Conservation (phyloP, 2,329 filamentous ascomycete genomes). For the Calonectria leucothoes region DNA sequence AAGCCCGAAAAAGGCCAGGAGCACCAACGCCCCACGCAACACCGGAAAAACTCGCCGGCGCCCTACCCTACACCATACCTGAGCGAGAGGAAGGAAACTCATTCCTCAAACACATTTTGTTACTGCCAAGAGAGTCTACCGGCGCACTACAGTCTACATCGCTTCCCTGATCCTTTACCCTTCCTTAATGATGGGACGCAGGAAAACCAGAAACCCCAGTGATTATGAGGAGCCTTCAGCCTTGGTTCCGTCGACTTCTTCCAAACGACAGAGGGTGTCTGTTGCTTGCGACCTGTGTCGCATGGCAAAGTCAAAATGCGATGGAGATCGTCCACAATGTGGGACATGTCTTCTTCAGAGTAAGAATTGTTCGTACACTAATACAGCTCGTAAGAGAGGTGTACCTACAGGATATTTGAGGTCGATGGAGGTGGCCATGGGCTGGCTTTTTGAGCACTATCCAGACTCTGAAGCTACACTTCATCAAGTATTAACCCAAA, state of each 20-base stretch:
- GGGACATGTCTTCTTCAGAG: background rate
- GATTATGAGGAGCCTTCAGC: background rate
- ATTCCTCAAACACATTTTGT: no score
- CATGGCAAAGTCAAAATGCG: background rate
- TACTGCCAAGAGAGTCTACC: background rate
- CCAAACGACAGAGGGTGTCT: slow-evolving; percentile 1
- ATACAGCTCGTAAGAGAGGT: background rate
- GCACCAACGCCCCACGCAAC: no score
- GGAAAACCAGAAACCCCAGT: background rate
- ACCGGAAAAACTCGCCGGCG: no score
- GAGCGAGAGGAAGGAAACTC: no score
- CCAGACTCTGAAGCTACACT: background rate
- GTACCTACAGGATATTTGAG: background rate
- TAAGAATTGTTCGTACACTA: background rate
- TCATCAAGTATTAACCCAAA: background rate
- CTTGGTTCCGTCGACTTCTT: background rate
- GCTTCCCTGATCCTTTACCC: background rate
- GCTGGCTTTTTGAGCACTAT: slow-evolving; percentile 1
- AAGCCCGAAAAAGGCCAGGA: no score
- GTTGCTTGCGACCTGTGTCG: background rate
- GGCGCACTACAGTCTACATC: background rate
- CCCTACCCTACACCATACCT: no score
- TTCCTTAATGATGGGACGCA: background rate
- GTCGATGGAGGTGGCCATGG: background rate
- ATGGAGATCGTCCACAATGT: background rate